phyloP scores from a whole-genome alignment of 306 rosid genomes.

The Corylus americana region DNA sequence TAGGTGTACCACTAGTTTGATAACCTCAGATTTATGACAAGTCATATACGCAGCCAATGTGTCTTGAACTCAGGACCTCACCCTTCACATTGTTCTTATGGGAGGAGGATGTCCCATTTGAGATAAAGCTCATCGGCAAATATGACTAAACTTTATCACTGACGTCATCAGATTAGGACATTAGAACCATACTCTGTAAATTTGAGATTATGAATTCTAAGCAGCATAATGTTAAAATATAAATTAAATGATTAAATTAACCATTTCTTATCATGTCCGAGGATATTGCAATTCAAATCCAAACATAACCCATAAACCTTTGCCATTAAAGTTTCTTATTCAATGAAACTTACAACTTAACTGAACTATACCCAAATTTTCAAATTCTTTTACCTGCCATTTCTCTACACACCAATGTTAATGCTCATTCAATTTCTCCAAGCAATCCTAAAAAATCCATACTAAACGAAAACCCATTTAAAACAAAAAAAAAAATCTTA shows the following conservation, averaged over 20 bases:
- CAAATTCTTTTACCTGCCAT: background rate
- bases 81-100: background rate
- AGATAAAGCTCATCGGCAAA: background rate
- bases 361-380: background rate
- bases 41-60: background rate
- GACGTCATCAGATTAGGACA: background rate
- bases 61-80: background rate
- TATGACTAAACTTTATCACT: background rate
- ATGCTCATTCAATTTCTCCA: background rate
- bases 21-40: background rate
- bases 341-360: background rate
- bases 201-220: background rate
- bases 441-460: background rate
- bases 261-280: background rate
- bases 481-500: background rate
- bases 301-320: background rate
- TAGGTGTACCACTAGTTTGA: background rate
- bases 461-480: background rate
- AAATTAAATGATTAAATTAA: too few relatives aligned
- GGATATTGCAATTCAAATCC: background rate
- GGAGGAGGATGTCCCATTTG: background rate
- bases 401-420: background rate
- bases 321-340: background rate
- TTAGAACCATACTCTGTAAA: background rate
- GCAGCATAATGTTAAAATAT: background rate